phyloP scores from a whole-genome alignment of 2,329 filamentous ascomycete genomes.

The Pseudogymnoascus sp. region DNA sequence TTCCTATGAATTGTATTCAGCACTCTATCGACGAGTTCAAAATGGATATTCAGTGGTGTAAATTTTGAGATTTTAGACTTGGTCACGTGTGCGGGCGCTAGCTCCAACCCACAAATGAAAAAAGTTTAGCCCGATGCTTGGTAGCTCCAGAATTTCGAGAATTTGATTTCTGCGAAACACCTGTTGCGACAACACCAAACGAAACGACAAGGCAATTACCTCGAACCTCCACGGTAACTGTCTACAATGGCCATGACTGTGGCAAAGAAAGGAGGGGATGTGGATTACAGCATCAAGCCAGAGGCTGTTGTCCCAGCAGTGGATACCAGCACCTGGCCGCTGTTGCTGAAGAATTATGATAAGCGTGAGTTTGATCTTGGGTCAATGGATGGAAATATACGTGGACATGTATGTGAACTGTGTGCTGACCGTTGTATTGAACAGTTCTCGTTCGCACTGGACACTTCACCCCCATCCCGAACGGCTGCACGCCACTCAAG shows the following conservation, averaged over 20 bases:
- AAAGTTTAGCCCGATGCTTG: constrained; percentile 11
- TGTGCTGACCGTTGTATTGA: constrained; percentile 14
- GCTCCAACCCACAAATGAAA: constrained; percentile 12
- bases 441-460: constrained; percentile 84
- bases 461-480: constrained; percentile 94
- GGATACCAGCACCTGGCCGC: constrained; percentile 84
- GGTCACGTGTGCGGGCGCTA: constrained; percentile 1
- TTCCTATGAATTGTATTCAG: not conserved
- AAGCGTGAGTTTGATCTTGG: constrained; percentile 55
- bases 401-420: constrained; percentile 16
- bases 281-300: constrained; percentile 86
- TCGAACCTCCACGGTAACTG: constrained; percentile 17
- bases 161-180: constrained; percentile 9
- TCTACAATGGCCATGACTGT: constrained; percentile 40
- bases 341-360: constrained; percentile 93
- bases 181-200: constrained; percentile 10
- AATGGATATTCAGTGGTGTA: not conserved
- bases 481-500: constrained; percentile 83
- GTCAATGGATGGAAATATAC: not conserved
- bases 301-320: constrained; percentile 69
- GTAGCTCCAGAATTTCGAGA: constrained; percentile 9
- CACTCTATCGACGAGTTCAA: not conserved
- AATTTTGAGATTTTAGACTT: not conserved
- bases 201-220: constrained; percentile 10
- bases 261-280: constrained; percentile 46